Base-by-base conservation (phyloP, 164 flowering plant genomes). In the Cinnamomum chago region DNA sequence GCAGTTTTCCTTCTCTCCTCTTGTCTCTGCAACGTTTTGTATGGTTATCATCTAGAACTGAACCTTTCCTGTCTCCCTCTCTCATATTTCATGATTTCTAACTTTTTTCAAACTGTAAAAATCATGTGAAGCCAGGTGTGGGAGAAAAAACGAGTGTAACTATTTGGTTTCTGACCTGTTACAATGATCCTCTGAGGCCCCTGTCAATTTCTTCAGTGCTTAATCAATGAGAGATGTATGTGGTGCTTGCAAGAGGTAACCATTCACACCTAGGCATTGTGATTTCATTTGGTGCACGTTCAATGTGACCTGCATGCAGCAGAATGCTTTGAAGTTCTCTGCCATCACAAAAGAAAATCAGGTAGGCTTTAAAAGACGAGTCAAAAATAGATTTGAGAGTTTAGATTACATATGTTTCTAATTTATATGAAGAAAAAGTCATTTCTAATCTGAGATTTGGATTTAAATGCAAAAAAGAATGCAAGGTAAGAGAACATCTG, bases 1-100 rank as follows among this genome's bases (percentile, higher is more conserved):
- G 82, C n/a, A 27, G 73, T 73, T 82, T 84, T 62, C 40, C 50
- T 13, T 81, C 87, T 76, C 78, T 84, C 71, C 70, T 82, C 50
- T 79, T 79, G 58, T 82, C 68, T 76, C 74, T 85, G 58, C 76
- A 24, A 18, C 81, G 84, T 76, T 79, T 87, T 62, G 70, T 65
- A 71, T 80, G 86, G 67, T 72, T 80, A 30, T 0, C 6, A 30
- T 30, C 35, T 3, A 30, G 35, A 30, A 30, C 35, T 67, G 68
- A 73, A 28, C 20, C 28, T 35, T 66, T 88, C 79, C 75, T 87
- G 25, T 83, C 84, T 25, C 62, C 73, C 81, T 86, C 87, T 80
- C 82, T 86, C 90, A 85, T 86, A 40, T 72, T 84, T 28, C 71
- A 62, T 67, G 25, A 52, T 62, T 58, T 14, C 4, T 17, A 52